phyloP scores from a whole-genome alignment of 163 green algal genomes.

The Chloromonas sp. region DNA sequence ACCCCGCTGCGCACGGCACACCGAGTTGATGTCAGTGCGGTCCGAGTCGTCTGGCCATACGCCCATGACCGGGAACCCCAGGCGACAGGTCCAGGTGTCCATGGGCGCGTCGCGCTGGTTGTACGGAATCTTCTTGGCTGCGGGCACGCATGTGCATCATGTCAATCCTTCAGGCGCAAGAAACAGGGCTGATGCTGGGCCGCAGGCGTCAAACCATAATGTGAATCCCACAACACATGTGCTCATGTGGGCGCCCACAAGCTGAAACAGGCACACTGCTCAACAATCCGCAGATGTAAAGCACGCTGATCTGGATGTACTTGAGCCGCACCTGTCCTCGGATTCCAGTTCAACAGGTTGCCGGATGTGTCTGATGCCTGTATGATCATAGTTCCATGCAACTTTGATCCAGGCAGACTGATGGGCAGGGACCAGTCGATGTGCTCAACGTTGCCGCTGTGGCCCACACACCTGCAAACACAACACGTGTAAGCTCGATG shows the following conservation, averaged over 20 bases:
- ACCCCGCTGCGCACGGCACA: conserved; percentile 27
- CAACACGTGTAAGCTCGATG: not conserved
- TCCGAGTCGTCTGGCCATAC: conserved; percentile 56
- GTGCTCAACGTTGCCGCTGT: conserved; percentile 44
- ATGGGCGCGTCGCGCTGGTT: conserved; percentile 49
- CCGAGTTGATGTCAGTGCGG: conserved; percentile 56
- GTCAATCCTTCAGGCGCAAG: too few relatives aligned
- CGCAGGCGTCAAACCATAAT: too few relatives aligned
- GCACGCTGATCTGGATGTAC: too few relatives aligned
- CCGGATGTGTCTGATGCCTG: conserved; percentile 15
- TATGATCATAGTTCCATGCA: conserved; percentile 10
- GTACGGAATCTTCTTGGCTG: conserved; percentile 39
- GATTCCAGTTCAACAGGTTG: conserved; percentile 48
- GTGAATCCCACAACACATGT: too few relatives aligned
- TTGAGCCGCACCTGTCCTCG: conserved; percentile 18
- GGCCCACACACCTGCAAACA: conserved; percentile 32
- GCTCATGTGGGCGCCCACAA: too few relatives aligned
- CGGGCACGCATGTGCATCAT: not conserved
- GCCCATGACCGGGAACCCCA: conserved; percentile 66
- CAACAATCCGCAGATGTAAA: too few relatives aligned
- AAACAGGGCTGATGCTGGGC: too few relatives aligned
- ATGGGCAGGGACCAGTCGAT: conserved; percentile 47
- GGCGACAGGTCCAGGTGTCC: conserved; percentile 34
- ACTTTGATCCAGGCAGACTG: conserved; percentile 13
- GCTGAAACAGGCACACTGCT: too few relatives aligned